Evolutionary conservation across 805 yeast genomes (phyloP).

Genomic region (Candida orba): DNA sequence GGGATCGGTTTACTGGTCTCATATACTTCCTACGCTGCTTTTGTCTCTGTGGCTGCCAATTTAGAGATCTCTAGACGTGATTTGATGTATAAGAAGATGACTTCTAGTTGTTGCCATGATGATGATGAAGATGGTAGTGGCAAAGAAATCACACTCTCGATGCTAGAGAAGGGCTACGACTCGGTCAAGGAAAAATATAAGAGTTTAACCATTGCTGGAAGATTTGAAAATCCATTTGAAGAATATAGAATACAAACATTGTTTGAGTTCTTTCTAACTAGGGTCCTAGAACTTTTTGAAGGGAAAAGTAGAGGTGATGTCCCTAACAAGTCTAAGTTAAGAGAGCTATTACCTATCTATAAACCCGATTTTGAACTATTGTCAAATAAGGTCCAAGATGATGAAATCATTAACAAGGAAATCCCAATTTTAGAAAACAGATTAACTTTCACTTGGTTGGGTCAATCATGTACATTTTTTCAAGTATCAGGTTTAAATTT

Average conservation of each 20-base stretch:
- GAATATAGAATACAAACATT: slow-evolving; percentile 89
- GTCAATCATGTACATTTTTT: slow-evolving; percentile 79
- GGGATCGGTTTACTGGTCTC: slow-evolving; percentile 30
- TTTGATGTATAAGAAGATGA: slow-evolving; percentile 17
- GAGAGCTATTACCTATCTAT: slow-evolving; percentile 50
- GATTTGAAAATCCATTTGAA: slow-evolving; percentile 84
- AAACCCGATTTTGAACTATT: slow-evolving; percentile 37
- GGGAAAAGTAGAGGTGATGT: slow-evolving; percentile 50
- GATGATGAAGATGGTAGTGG: not conserved
- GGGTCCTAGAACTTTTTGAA: slow-evolving; percentile 66
- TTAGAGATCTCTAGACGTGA: slow-evolving; percentile 44
- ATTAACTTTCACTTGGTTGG: slow-evolving; percentile 80
- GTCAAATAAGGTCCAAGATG: slow-evolving; percentile 6
- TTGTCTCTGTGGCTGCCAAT: slow-evolving; percentile 48
- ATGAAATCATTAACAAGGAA: slow-evolving; percentile 7
- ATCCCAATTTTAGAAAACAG: slow-evolving; percentile 36
- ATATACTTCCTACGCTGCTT: slow-evolving; percentile 61
- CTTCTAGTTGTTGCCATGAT: slow-evolving; percentile 1
- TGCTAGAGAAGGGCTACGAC: slow-evolving; percentile 10
- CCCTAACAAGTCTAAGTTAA: slow-evolving; percentile 40
- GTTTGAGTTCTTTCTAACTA: slow-evolving; percentile 72
- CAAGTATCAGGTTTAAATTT: slow-evolving; percentile 68
- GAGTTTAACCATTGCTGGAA: slow-evolving; percentile 55
- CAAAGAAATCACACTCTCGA: not conserved
- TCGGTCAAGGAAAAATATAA: slow-evolving; percentile 29